Base-by-base conservation (phyloP, 2,329 filamentous ascomycete genomes). In the Fusarium nodosum region DNA sequence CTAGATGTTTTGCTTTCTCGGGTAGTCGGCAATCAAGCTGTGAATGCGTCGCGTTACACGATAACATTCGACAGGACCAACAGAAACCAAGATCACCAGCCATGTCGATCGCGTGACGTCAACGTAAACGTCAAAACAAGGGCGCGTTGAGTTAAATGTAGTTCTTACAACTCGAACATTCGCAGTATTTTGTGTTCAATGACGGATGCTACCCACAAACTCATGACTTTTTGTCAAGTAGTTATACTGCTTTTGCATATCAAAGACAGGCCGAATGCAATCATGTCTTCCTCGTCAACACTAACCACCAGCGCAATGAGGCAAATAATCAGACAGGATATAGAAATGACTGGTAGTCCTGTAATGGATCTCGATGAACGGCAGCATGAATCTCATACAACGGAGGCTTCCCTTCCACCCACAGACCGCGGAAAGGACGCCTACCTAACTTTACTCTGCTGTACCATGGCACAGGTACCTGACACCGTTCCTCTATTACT, bases 401-500 rank as follows among this genome's bases (percentile, higher is more conserved):
- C 36, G 1, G 34, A 34, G 0, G 5, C 31, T 5, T 28, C 64
- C 3, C 55, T 78, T 9, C 75, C 76, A 7, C 75, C 77, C 2
- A 73, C 72, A 0, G 77, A 78, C 18, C 72, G 52, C 6, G 77
- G 77, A 0, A 69, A 68, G 18, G 75, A 69, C 4, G 77, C 77
- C 8, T 78, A 78, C 41, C 5, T 73, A 0, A 68, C 77, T 18
- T 53, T 78, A n/a, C 69, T 69, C 44, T 78, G 77, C 22, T 78
- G 76, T 13, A 77, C 76, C 0, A 60, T 77, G 28, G 77, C 76
- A 2, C 77, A 78, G 36, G 72, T 74, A 12, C 68, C 71, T 62
- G 12, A 30, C 1, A n/a, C 1, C 3, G 5, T 13, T n/a, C 30
- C 8, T 4, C 1, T 1, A 18, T 6, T 7, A 6, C 1, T 13